These are phyloP conservation scores for Cruciata laevipes DNA, from an alignment of 257 asterid genomes.

Conservation along the genomic window DNA sequence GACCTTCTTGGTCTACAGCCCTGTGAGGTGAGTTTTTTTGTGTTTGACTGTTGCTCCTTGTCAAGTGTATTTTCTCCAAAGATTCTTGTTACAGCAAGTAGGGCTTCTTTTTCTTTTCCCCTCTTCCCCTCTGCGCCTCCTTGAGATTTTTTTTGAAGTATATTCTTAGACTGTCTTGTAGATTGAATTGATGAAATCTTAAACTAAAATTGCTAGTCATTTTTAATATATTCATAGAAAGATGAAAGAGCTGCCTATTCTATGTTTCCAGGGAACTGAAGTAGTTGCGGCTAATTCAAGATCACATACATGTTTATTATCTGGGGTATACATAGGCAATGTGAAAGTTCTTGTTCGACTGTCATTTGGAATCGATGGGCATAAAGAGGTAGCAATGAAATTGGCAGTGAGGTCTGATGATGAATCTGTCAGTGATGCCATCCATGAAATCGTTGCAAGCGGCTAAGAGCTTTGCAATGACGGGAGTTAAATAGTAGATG, in stretches of 20 bases:
- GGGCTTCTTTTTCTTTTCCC: too few relatives aligned
- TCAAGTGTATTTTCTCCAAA: neutral
- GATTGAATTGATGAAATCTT: neutral
- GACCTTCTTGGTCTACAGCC: slow-evolving; percentile 97
- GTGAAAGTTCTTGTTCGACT: slow-evolving; percentile 86
- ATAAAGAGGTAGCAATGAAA: slow-evolving; percentile 97
- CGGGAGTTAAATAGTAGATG: slow-evolving; percentile 12
- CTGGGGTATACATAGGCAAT: slow-evolving; percentile 87
- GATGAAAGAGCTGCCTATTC: neutral
- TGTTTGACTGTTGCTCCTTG: slow-evolving; percentile 4
- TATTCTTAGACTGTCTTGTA: neutral
- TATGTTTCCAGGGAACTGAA: slow-evolving; percentile 72
- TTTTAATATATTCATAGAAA: neutral
- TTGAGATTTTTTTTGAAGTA: neutral
- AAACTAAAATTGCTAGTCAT: neutral
- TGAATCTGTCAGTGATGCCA: slow-evolving; percentile 67
- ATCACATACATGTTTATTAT: slow-evolving; percentile 82
- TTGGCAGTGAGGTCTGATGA: slow-evolving; percentile 91
- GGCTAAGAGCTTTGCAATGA: slow-evolving; percentile 33
- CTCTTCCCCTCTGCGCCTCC: too few relatives aligned
- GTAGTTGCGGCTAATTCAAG: slow-evolving; percentile 74
- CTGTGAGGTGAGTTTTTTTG: slow-evolving; percentile 70
- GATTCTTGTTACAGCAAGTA: neutral
- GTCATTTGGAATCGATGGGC: slow-evolving; percentile 74
- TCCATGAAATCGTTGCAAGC: slow-evolving; percentile 93